Percentiles rank a stretch among this genome's conserved stretches.
Conservation (phyloP, 495 filamentous ascomycete species). For the Lindgomyces ingoldianus region DNA sequence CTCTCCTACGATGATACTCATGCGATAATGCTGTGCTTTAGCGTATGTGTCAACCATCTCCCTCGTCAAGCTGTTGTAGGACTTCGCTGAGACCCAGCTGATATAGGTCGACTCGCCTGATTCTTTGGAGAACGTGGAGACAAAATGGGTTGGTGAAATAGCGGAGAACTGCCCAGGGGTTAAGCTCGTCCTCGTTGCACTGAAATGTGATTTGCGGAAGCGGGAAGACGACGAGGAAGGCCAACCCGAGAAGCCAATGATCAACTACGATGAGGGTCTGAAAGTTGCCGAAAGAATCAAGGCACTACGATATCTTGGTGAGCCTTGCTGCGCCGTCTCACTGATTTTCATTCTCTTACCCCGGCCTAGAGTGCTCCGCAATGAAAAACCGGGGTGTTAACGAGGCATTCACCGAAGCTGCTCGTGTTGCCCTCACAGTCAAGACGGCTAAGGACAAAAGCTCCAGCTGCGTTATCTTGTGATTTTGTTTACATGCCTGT, state of each 20-base stretch:
- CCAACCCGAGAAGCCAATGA: slow-evolving; percentile 65
- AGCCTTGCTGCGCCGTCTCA: neutral
- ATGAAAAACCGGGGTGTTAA: slow-evolving; percentile 97
- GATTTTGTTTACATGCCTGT: slow-evolving; percentile 1
- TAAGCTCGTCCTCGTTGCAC: slow-evolving; percentile 89
- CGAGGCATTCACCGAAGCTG: slow-evolving; percentile 97
- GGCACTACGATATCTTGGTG: slow-evolving; percentile 86
- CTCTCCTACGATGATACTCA: slow-evolving; percentile 98
- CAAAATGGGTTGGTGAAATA: slow-evolving; percentile 97
- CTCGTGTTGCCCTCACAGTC: slow-evolving; percentile 90
- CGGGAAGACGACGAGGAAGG: slow-evolving; percentile 60
- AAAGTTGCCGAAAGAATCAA: slow-evolving; percentile 89
- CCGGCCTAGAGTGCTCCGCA: slow-evolving; percentile 82
- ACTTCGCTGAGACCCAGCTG: neutral
- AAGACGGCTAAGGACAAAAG: slow-evolving; percentile 55
- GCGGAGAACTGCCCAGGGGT: slow-evolving; percentile 95
- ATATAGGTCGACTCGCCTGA: slow-evolving; percentile 81
- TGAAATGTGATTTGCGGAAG: slow-evolving; percentile 95
- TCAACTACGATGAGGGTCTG: slow-evolving; percentile 89
- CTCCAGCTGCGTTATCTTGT: slow-evolving; percentile 43
- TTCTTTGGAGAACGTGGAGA: slow-evolving; percentile 96
- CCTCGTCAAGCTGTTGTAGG: too few relatives aligned
- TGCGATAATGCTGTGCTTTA: slow-evolving; percentile 97
- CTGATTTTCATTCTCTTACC: neutral
- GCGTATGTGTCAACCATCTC: slow-evolving; percentile 50